Evolutionary conservation across 2,329 filamentous ascomycete species (phyloP), one percentile per base, ranked within the genome.

Genomic region (Fusarium nelsonii): DNA sequence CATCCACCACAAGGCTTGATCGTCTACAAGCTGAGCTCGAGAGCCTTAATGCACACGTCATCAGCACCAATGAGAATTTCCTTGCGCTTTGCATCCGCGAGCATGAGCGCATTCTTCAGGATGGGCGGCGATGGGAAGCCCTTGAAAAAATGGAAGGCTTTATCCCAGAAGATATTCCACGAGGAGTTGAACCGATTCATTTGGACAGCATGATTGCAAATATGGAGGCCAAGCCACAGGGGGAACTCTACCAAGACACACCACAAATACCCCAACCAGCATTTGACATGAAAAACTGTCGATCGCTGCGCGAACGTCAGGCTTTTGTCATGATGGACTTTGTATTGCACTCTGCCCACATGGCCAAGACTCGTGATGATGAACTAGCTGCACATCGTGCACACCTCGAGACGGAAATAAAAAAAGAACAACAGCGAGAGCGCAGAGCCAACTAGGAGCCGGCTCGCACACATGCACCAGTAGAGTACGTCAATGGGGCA

Each of bases 31-130:
- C 63, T 39, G 57, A 64, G 20, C 61, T 80, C 26, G 59, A 66
- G 15, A 20, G 44, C 8, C 48, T 75, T 23, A 70, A 78, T 46
- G 8, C 58, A 7, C 77, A 80, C 63, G 62, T 69, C 33, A 51
- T 52, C n/a, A 51, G 59, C 23, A 76, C 78, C 28, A 73, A 74
- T 37, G 63, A 56, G 63, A 80, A 80, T 71, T 72, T 80, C 23
- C 52, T 74, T 43, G 58, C 71, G 18, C 68, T 79, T 9, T 65
- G 72, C 45, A 66, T 70, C 32, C 77, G 75, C 34, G 78, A 81
- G 53, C 74, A 71, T 58, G 59, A 73, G n/a, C 79, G 79, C 55
- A 68, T 80, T 55, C 50, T 69, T 20, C 72, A 70, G 50, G 58
- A 70, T 8, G 68, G 67, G 10, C 63, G 58, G 9, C 68, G 56